These are phyloP conservation scores for Ettlia oleoabundans DNA, from an alignment of 139 green algal species.

Conservation along the genomic window DNA sequence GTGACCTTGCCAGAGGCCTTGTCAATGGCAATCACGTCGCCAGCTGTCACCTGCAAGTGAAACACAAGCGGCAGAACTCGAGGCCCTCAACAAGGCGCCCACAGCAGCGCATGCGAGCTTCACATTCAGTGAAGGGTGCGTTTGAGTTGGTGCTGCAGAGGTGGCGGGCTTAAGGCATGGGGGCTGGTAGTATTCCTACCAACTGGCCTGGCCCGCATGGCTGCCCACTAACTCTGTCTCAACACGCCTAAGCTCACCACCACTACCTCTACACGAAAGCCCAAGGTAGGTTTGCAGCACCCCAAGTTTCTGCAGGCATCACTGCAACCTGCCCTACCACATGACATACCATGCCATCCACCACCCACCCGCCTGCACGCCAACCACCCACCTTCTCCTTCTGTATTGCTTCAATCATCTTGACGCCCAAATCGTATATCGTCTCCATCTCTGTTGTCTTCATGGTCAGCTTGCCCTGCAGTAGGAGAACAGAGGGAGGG, in stretches of 20 bases:
- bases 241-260: too few relatives aligned
- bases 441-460: slow-evolving; percentile 99
- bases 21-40: slow-evolving; percentile 98
- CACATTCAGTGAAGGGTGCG: too few relatives aligned
- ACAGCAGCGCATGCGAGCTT: too few relatives aligned
- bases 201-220: too few relatives aligned
- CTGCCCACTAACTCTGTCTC: too few relatives aligned
- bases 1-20: slow-evolving; percentile 91
- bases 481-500: not conserved
- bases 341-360: not conserved
- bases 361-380: not conserved
- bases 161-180: too few relatives aligned
- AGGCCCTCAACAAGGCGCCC: too few relatives aligned
- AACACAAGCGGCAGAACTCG: too few relatives aligned
- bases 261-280: too few relatives aligned
- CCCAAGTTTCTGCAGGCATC: not conserved
- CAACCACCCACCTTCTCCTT: slow-evolving; percentile 86
- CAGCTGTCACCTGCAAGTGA: slow-evolving; percentile 65
- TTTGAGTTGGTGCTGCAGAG: too few relatives aligned
- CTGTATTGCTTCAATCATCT: slow-evolving; percentile 91
- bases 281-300: too few relatives aligned
- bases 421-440: slow-evolving; percentile 96
- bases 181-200: too few relatives aligned
- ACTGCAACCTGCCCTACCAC: not conserved
- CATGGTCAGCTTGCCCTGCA: slow-evolving; percentile 94